These are phyloP conservation scores for Aeminium ludgeri DNA, from an alignment of 495 filamentous ascomycete species.

Conservation along the genomic window DNA sequence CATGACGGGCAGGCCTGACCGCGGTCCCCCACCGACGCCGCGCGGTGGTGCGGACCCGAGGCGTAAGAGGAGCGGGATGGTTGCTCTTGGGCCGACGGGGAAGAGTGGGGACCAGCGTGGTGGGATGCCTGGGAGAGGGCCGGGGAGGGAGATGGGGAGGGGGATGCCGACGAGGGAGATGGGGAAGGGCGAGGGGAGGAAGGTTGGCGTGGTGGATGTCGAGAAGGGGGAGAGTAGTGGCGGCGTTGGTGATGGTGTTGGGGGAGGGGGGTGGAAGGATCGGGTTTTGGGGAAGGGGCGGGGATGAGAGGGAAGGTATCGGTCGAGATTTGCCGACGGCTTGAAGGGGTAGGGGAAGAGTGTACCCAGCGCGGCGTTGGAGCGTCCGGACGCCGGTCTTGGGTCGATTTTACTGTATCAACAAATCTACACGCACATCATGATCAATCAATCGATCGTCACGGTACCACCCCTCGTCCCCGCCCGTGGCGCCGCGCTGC, in stretches of 20 bases:
- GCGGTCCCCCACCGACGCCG: conserved; percentile 2
- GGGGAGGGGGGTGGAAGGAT: conserved; percentile 1
- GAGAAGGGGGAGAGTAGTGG: background rate
- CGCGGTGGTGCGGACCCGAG: background rate
- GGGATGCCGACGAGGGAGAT: background rate
- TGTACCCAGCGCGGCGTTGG: background rate
- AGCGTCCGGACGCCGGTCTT: no score
- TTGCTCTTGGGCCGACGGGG: no score
- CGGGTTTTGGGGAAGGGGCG: conserved; percentile 9
- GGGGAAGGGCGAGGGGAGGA: background rate
- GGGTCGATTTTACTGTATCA: no score
- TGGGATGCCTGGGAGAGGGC: background rate
- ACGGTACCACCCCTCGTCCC: no score
- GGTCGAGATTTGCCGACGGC: background rate
- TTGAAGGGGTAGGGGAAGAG: background rate
- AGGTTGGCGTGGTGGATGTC: conserved; percentile 1
- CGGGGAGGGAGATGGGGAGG: conserved; percentile 2
- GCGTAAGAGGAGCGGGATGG: no score
- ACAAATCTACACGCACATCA: no score
- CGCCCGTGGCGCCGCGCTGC: background rate
- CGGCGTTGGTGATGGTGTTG: background rate
- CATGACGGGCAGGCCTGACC: conserved; percentile 21
- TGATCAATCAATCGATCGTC: no score
- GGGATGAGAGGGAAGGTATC: conserved; percentile 2
- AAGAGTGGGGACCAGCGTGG: background rate